Conservation (phyloP, 1,284 basidiomycete genomes). For the Neolentinus lepideus region DNA sequence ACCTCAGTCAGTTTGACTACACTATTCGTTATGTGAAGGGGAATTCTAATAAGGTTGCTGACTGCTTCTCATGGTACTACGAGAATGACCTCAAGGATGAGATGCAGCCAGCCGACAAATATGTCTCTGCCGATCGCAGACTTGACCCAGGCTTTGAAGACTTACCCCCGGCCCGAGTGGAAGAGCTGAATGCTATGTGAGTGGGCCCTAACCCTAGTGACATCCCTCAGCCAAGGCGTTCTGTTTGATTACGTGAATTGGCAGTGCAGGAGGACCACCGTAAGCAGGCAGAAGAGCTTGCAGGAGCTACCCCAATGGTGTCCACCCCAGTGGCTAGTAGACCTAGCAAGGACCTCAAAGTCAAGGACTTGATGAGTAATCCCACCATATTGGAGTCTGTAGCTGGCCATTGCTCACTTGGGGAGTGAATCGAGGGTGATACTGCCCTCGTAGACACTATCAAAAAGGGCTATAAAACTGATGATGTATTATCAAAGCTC, state of each 20-base stretch:
- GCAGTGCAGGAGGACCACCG: not conserved
- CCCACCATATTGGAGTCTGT: not conserved
- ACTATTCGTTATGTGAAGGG: constrained; percentile 5
- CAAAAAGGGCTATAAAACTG: not conserved
- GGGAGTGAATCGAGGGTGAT: not conserved
- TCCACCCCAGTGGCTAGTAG: not conserved
- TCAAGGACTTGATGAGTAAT: not conserved
- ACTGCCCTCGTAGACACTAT: not conserved
- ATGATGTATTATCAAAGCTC: constrained; percentile 1
- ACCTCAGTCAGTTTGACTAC: constrained; percentile 4
- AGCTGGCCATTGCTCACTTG: not conserved
- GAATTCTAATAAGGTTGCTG: constrained; percentile 4
- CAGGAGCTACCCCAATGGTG: not conserved
- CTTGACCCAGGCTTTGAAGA: constrained; percentile 1
- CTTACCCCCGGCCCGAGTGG: not conserved
- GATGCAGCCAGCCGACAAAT: not conserved
- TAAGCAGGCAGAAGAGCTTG: not conserved
- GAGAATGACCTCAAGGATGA: constrained; percentile 2
- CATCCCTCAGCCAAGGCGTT: not conserved
- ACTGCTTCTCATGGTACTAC: constrained; percentile 7
- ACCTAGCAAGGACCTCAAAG: not conserved
- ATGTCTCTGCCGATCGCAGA: not conserved
- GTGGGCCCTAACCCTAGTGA: not conserved
- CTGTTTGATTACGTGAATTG: not conserved
- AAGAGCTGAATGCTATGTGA: not conserved